phyloP scores from a whole-genome alignment of 164 flowering plant species.

The Malania oleifera region DNA sequence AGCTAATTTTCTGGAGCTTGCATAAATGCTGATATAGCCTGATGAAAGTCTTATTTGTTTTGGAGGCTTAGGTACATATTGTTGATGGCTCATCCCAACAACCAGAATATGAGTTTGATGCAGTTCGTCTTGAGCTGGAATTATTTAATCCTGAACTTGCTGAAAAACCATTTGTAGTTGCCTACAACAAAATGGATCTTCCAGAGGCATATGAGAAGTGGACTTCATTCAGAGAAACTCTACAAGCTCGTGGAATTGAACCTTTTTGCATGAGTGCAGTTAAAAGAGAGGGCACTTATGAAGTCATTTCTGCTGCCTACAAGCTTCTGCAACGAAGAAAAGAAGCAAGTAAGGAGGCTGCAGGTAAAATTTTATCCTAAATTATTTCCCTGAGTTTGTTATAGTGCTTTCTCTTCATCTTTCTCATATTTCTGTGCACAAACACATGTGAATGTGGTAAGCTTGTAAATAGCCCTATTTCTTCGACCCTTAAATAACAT shows the following conservation, averaged over 20 bases:
- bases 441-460: neutral
- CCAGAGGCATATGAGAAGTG: conserved; percentile 85
- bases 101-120: conserved; percentile 89
- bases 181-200: conserved; percentile 92
- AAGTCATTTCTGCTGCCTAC: conserved; percentile 74
- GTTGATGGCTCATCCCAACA: conserved; percentile 87
- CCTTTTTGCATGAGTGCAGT: conserved; percentile 89
- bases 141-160: conserved; percentile 83
- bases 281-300: conserved; percentile 73
- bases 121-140: conserved; percentile 87
- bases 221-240: conserved; percentile 53
- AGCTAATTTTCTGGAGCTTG: neutral
- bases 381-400: neutral
- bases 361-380: conserved; percentile 32
- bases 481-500: too few species aligned
- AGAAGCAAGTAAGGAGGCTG: conserved; percentile 28
- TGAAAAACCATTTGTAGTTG: conserved; percentile 81
- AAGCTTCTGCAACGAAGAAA: conserved; percentile 42
- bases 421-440: neutral
- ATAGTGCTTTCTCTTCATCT: neutral
- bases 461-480: too few species aligned
- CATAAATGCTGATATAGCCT: conserved; percentile 1
- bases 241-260: conserved; percentile 60
- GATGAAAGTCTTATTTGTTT: conserved; percentile 4
- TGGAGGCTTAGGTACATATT: conserved; percentile 67